phyloP scores from a whole-genome alignment of 2,329 filamentous ascomycete species.

The Pseudogymnoascus sp. region DNA sequence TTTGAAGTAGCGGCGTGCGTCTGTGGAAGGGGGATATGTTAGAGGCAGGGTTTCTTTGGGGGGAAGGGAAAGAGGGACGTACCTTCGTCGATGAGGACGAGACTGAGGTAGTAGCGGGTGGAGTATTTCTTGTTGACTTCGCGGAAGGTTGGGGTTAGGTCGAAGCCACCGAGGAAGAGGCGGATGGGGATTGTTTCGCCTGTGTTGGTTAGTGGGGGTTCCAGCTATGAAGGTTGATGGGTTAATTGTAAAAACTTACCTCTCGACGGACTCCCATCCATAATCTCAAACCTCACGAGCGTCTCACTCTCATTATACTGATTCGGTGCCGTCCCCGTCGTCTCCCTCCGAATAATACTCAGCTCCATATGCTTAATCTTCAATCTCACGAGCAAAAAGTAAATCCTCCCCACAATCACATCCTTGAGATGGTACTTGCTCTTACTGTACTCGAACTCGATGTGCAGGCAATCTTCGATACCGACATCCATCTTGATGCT shows the following conservation, averaged over 20 bases:
- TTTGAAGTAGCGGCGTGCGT: slow-evolving; percentile 96
- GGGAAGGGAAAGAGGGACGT: slow-evolving; percentile 16
- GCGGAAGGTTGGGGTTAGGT: slow-evolving; percentile 94
- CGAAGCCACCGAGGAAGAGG: slow-evolving; percentile 93
- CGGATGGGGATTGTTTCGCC: slow-evolving; percentile 91
- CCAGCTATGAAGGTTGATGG: neutral
- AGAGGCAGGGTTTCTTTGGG: slow-evolving; percentile 11
- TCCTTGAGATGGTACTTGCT: slow-evolving; percentile 99
- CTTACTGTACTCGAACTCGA: slow-evolving; percentile 99
- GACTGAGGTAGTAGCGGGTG: slow-evolving; percentile 90
- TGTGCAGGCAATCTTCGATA: slow-evolving; percentile 97
- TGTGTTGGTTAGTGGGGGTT: slow-evolving; percentile 23
- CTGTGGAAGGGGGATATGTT: slow-evolving; percentile 42
- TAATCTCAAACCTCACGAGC: slow-evolving; percentile 96
- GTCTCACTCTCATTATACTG: slow-evolving; percentile 99
- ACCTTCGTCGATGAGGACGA: slow-evolving; percentile 95
- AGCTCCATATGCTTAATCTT: slow-evolving; percentile 99
- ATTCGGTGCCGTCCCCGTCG: slow-evolving; percentile 90
- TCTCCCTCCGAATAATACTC: slow-evolving; percentile 93
- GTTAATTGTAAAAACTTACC: slow-evolving; percentile 45
- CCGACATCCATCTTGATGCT: slow-evolving; percentile 99
- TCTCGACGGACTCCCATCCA: slow-evolving; percentile 97
- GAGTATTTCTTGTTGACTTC: slow-evolving; percentile 99
- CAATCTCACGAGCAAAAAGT: slow-evolving; percentile 90
- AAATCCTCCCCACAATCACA: slow-evolving; percentile 96